A percentile compares a stretch with the other conserved stretches of the same genome.
Evolutionary conservation across 1,284 basidiomycete genomes (phyloP).

Genomic region (Xerocomus amazonicus): DNA sequence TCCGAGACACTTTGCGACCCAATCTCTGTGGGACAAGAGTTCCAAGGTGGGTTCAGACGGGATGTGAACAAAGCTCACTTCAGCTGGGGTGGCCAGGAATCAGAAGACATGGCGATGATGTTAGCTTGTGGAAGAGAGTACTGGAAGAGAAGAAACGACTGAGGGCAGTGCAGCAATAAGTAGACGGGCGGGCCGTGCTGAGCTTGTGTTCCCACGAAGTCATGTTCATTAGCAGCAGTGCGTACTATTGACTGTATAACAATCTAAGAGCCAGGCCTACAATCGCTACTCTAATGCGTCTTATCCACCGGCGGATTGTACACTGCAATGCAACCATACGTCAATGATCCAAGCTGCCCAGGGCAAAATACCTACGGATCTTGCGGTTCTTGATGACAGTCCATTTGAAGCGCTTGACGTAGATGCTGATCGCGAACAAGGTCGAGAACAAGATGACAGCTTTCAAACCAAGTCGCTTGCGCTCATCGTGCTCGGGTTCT

Average conservation of each 20-base stretch:
- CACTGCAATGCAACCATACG: slow-evolving; percentile 31
- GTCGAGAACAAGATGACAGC: slow-evolving; percentile 88
- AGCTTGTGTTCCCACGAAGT: slow-evolving; percentile 20
- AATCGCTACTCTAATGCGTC: slow-evolving; percentile 30
- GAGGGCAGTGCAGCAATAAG: slow-evolving; percentile 13
- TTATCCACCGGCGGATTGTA: slow-evolving; percentile 53
- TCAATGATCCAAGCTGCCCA: slow-evolving; percentile 8
- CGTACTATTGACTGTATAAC: slow-evolving; percentile 18
- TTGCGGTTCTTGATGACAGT: slow-evolving; percentile 88
- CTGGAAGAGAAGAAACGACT: neutral
- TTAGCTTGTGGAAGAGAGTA: neutral
- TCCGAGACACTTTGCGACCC: slow-evolving; percentile 79
- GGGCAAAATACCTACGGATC: slow-evolving; percentile 57
- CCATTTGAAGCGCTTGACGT: slow-evolving; percentile 97
- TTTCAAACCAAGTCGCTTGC: slow-evolving; percentile 95
- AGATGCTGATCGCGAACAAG: slow-evolving; percentile 78
- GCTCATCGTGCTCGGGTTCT: slow-evolving; percentile 96
- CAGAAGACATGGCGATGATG: slow-evolving; percentile 50
- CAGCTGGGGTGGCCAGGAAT: slow-evolving; percentile 61
- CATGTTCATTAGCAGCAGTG: slow-evolving; percentile 26
- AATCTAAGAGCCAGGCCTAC: slow-evolving; percentile 21
- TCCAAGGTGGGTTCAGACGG: slow-evolving; percentile 1
- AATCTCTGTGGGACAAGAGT: slow-evolving; percentile 52
- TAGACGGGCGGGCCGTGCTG: neutral
- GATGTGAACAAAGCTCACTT: slow-evolving; percentile 40